A percentile compares a stretch with the other conserved stretches of the same genome.
Evolutionary conservation across 1,284 basidiomycete genomes (phyloP).

Genomic region (Naganishia sp.): DNA sequence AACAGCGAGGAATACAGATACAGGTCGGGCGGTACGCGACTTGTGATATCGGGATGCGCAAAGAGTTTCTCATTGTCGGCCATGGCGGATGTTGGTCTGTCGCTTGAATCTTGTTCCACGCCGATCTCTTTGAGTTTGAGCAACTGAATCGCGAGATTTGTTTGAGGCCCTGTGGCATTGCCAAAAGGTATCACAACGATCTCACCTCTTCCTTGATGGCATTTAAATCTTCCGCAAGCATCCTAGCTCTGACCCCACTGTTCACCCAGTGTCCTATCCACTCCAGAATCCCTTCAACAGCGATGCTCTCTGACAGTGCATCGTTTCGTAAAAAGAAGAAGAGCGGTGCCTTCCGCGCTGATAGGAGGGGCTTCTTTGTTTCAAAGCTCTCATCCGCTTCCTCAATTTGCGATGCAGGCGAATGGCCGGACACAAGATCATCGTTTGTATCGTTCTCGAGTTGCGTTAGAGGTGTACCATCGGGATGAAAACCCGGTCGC

Average conservation of each 20-base stretch:
- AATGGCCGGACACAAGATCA: too few relatives aligned
- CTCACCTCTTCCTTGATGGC: slow-evolving; percentile 8
- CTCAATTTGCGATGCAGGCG: too few relatives aligned
- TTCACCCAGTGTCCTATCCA: slow-evolving; percentile 4
- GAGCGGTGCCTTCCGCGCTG: not conserved
- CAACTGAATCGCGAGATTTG: too few relatives aligned
- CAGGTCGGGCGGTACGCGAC: not conserved
- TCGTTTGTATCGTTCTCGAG: too few relatives aligned
- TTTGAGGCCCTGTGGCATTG: too few relatives aligned
- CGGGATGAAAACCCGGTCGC: not conserved
- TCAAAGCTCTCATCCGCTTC: too few relatives aligned
- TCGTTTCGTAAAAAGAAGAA: not conserved
- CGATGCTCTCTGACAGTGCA: not conserved
- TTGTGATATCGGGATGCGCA: not conserved
- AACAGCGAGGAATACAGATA: not conserved
- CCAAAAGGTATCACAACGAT: not conserved
- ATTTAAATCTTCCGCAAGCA: not conserved
- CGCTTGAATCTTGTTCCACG: not conserved
- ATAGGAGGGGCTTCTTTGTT: not conserved
- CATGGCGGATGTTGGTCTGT: not conserved
- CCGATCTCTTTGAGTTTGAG: too few relatives aligned
- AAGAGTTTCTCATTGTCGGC: slow-evolving; percentile 2
- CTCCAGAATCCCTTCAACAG: slow-evolving; percentile 1
- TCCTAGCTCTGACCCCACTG: slow-evolving; percentile 1
- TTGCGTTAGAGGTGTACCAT: not conserved